Evolutionary conservation across 768 basidiomycete species (phyloP).

Genomic region (Dendrothele bispora): DNA sequence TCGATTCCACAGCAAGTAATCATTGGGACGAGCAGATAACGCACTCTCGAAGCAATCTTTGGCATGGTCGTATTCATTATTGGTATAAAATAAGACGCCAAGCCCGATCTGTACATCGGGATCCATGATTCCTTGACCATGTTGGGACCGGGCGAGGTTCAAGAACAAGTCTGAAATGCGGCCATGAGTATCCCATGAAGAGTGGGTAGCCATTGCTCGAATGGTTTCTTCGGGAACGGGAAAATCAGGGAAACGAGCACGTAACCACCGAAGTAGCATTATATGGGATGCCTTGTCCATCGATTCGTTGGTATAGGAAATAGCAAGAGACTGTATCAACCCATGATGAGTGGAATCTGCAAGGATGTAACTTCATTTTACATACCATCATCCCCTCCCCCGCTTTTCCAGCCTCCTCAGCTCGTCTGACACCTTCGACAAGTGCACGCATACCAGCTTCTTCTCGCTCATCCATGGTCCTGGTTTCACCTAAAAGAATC

Average conservation of each 20-base stretch:
- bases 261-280: conserved; percentile 85
- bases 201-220: conserved; percentile 50
- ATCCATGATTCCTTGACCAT: conserved; percentile 67
- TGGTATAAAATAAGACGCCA: conserved; percentile 91
- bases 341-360: conserved; percentile 11
- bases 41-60: conserved; percentile 95
- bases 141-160: conserved; percentile 78
- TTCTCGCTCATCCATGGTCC: conserved; percentile 89
- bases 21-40: conserved; percentile 79
- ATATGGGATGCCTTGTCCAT: conserved; percentile 85
- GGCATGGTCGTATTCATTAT: conserved; percentile 81
- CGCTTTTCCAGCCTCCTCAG: conserved; percentile 60
- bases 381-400: conserved; percentile 77
- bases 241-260: conserved; percentile 59
- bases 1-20: conserved; percentile 95
- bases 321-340: conserved; percentile 76
- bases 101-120: conserved; percentile 92
- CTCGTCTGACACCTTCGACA: conserved; percentile 65
- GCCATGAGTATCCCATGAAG: conserved; percentile 82
- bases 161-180: conserved; percentile 84
- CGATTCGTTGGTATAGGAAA: conserved; percentile 94
- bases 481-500: conserved; percentile 87
- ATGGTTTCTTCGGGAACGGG: conserved; percentile 56
- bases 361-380: conserved; percentile 8
- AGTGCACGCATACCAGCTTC: conserved; percentile 81